Evolutionary conservation across 2,329 filamentous ascomycete species (phyloP), one percentile per base, ranked within the genome.

Genomic region (Albifimbria verrucaria): DNA sequence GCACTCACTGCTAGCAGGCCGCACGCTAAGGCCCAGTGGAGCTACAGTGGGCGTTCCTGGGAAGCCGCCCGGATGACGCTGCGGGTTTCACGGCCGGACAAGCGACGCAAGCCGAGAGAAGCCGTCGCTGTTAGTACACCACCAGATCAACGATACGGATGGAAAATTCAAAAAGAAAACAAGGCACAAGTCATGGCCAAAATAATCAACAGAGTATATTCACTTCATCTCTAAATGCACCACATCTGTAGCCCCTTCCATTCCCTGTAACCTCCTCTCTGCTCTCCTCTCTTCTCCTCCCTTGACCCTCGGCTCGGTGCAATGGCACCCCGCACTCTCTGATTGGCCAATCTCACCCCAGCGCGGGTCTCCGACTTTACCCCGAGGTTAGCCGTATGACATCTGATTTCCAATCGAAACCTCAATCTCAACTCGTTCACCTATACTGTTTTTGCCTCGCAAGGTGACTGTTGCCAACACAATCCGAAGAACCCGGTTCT

Each of bases 71-170:
- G 18, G 12, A 39, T 39, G 32, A 39, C 32, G 32, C 32, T 39
- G 32, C 32, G 32, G 32, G 32, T n/a, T 12, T 39, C 18, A 17
- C 18, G 6, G 32, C 12, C 26, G 7, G 39, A n/a, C 4, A 51
- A 23, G 50, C 36, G 22, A 3, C 21, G 44, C 65, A 64, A 70
- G 66, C 68, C 68, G 68, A 70, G 62, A 60, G 60, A 66, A 70
- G 62, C 68, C 68, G 68, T 6, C n/a, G n/a, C n/a, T n/a, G n/a
- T n/a, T n/a, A n/a, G n/a, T n/a, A n/a, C n/a, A n/a, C n/a, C n/a
- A n/a, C n/a, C n/a, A n/a, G n/a, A n/a, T n/a, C n/a, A n/a, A n/a
- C n/a, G n/a, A n/a, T n/a, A n/a, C n/a, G n/a, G n/a, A n/a, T n/a
- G n/a, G n/a, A n/a, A n/a, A n/a, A n/a, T n/a, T n/a, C n/a, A n/a